Percentiles rank a stretch among this genome's conserved stretches.
Evolutionary conservation across 495 filamentous ascomycete genomes (phyloP).

Genomic region (Tetracladium setigerum): DNA sequence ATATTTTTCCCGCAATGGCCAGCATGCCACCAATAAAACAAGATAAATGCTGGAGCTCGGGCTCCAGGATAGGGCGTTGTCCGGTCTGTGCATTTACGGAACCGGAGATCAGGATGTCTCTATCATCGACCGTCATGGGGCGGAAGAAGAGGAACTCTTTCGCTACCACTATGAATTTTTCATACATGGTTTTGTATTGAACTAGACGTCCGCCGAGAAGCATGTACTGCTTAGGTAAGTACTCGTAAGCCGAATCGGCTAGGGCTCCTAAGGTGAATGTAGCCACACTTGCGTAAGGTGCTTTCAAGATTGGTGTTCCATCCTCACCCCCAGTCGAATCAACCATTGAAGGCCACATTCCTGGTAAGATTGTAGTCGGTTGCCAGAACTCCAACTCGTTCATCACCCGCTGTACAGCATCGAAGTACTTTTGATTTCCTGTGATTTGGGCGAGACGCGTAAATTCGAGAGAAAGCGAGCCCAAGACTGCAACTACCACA

Average conservation of each 20-base stretch:
- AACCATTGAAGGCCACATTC: constrained; percentile 64
- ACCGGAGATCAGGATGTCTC: constrained; percentile 71
- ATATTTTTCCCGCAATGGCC: constrained; percentile 72
- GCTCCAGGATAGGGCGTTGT: constrained; percentile 37
- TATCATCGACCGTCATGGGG: constrained; percentile 69
- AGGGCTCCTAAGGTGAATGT: constrained; percentile 17
- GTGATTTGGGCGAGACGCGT: constrained; percentile 90
- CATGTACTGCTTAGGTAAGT: constrained; percentile 52
- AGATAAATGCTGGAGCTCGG: constrained; percentile 42
- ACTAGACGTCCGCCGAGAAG: constrained; percentile 13
- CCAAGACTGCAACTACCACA: constrained; percentile 16
- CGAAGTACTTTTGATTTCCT: constrained; percentile 81
- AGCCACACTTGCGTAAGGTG: too few relatives aligned
- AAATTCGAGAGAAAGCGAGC: constrained; percentile 72
- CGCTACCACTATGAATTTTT: constrained; percentile 15
- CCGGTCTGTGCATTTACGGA: constrained; percentile 29
- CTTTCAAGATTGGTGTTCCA: not conserved
- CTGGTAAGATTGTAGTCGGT: constrained; percentile 61
- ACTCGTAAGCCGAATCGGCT: constrained; percentile 79
- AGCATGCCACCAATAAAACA: constrained; percentile 95
- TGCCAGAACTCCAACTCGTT: constrained; percentile 79
- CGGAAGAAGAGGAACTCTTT: constrained; percentile 62
- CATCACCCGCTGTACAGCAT: constrained; percentile 87
- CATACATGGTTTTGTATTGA: constrained; percentile 17
- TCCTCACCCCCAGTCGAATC: constrained; percentile 4